phyloP scores from a whole-genome alignment of 1,284 basidiomycete genomes.

The Trichosporon inkin region DNA sequence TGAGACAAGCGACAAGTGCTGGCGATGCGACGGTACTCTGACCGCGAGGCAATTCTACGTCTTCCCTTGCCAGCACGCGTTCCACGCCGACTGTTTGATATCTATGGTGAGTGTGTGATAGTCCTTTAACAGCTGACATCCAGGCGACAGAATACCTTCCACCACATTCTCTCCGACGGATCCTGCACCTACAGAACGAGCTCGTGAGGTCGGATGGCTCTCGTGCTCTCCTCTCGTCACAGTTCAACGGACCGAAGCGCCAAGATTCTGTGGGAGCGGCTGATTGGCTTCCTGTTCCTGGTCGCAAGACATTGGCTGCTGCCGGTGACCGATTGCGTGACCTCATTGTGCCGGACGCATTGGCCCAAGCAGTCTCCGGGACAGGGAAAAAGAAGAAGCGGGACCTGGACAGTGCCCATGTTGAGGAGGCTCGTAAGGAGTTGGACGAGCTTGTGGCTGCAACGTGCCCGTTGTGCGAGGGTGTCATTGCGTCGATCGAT shows the following conservation, averaged over 20 bases:
- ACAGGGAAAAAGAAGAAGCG: constrained; percentile 47
- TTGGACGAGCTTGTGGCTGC: constrained; percentile 81
- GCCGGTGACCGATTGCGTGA: constrained; percentile 85
- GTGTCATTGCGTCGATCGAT: constrained; percentile 75
- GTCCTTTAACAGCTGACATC: constrained; percentile 9
- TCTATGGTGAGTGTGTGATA: constrained; percentile 62
- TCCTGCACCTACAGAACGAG: constrained; percentile 77
- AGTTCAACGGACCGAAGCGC: constrained; percentile 24
- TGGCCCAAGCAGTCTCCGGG: constrained; percentile 57
- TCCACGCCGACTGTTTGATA: constrained; percentile 93
- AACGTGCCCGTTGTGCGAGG: constrained; percentile 83
- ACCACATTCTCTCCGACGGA: constrained; percentile 70
- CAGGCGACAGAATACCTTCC: constrained; percentile 88
- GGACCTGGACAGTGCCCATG: constrained; percentile 57
- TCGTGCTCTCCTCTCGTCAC: constrained; percentile 39
- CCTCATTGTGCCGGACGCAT: constrained; percentile 83
- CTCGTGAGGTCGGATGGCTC: constrained; percentile 58
- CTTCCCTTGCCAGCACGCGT: constrained; percentile 94
- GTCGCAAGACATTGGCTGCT: constrained; percentile 73
- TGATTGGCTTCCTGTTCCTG: constrained; percentile 52
- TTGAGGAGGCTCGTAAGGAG: constrained; percentile 62
- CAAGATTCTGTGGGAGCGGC: constrained; percentile 22
- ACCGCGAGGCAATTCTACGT: constrained; percentile 92
- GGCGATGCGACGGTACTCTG: constrained; percentile 68
- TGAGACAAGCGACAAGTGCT: constrained; percentile 80